A percentile compares a stretch with the other conserved stretches of the same genome.
These are phyloP conservation scores for Strigomonas culicis DNA, from an alignment of 208 protist genomes.

Conservation along the genomic window DNA sequence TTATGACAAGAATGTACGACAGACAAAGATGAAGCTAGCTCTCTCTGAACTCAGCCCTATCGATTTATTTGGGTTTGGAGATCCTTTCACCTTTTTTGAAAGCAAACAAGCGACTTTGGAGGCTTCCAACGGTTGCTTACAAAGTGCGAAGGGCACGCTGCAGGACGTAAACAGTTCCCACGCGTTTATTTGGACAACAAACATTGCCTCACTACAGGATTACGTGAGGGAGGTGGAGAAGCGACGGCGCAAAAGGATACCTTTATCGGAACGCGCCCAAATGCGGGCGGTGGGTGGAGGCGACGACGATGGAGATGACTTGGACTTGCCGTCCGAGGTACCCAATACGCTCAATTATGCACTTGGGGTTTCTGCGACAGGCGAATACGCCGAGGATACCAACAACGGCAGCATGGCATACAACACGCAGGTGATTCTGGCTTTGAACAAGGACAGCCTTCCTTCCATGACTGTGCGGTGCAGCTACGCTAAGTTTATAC, in stretches of 20 bases:
- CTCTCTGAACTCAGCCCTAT: not conserved
- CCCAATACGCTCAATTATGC: not conserved
- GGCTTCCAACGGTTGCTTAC: constrained; percentile 20
- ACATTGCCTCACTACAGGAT: constrained; percentile 29
- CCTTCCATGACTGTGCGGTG: constrained; percentile 27
- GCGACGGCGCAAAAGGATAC: constrained; percentile 17
- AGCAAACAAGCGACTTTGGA: constrained; percentile 24
- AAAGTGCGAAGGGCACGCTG: constrained; percentile 29
- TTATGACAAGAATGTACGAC: not conserved
- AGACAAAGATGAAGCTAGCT: not conserved
- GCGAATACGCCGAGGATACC: not conserved
- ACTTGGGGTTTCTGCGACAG: not conserved
- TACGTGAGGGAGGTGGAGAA: constrained; percentile 26
- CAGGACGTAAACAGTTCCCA: constrained; percentile 27
- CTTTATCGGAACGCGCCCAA: constrained; percentile 20
- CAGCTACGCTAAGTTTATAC: constrained; percentile 61
- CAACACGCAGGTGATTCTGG: constrained; percentile 6
- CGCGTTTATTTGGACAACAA: constrained; percentile 48
- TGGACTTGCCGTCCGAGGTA: not conserved
- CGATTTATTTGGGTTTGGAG: not conserved
- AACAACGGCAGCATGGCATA: not conserved
- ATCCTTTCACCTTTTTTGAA: constrained; percentile 32
- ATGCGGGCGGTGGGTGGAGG: constrained; percentile 19
- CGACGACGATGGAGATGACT: not conserved
- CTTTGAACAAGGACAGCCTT: constrained; percentile 19